Percentiles rank a stretch among this genome's conserved stretches.
phyloP scores from a whole-genome alignment of 768 basidiomycete genomes.

The Rhodotorula taiwanensis region DNA sequence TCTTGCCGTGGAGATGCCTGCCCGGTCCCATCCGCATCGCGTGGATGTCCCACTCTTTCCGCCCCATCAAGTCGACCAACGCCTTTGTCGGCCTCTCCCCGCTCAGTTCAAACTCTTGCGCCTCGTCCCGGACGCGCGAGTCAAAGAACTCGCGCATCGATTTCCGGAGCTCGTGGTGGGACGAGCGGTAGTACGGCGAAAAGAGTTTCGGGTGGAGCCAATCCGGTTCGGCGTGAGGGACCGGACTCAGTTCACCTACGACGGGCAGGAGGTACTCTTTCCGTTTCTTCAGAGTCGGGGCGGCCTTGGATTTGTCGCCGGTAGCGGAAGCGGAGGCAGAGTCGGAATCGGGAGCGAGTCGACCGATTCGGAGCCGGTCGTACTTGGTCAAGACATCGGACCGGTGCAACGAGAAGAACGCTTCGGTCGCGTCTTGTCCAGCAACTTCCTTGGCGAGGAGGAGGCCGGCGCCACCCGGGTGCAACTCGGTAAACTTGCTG shows the following conservation, averaged over 20 bases:
- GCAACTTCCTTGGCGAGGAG: constrained; percentile 69
- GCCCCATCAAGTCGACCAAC: constrained; percentile 29
- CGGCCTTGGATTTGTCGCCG: no score
- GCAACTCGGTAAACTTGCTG: constrained; percentile 67
- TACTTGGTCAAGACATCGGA: constrained; percentile 43
- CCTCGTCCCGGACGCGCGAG: constrained; percentile 52
- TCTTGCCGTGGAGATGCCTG: constrained; percentile 69
- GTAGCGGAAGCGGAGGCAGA: no score
- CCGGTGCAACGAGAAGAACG: constrained; percentile 35
- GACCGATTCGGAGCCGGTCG: constrained; percentile 33
- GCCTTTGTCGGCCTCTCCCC: constrained; percentile 28
- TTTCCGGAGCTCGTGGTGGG: constrained; percentile 59
- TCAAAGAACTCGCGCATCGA: constrained; percentile 62
- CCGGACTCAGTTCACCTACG: constrained; percentile 59
- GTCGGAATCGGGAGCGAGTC: not conserved
- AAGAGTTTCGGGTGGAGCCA: constrained; percentile 68
- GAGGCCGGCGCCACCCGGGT: constrained; percentile 74
- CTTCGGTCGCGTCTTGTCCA: constrained; percentile 42
- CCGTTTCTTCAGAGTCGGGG: not conserved
- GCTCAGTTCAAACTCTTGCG: constrained; percentile 20
- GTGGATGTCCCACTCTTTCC: constrained; percentile 43
- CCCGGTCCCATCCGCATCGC: constrained; percentile 91
- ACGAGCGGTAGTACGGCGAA: constrained; percentile 68
- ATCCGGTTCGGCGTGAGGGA: constrained; percentile 81
- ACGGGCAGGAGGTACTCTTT: constrained; percentile 49